These are phyloP conservation scores for Rhodotorula sp. DNA, from an alignment of 1,284 basidiomycete genomes.

Conservation along the genomic window DNA sequence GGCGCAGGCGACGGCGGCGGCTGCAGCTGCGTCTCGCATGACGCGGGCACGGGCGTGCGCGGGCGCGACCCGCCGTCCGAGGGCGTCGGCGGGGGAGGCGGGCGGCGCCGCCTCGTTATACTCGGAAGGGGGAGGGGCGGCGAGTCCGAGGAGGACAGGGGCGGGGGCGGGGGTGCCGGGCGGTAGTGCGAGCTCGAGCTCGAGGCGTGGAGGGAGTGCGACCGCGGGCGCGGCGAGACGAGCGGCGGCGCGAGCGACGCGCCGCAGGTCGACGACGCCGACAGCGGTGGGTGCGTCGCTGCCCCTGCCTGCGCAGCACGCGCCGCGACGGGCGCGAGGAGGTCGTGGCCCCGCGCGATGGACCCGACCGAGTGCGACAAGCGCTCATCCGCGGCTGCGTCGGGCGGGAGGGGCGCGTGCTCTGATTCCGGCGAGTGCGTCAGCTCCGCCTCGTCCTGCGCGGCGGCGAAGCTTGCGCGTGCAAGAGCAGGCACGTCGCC, in stretches of 20 bases:
- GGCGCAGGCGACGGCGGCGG: not conserved
- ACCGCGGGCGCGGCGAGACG: conserved; percentile 21
- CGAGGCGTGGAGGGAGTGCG: conserved; percentile 4
- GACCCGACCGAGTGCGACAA: not conserved
- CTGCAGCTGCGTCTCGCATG: not conserved
- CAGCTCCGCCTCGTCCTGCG: not conserved
- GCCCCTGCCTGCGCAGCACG: not conserved
- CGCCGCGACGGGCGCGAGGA: conserved; percentile 14
- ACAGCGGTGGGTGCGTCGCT: not conserved
- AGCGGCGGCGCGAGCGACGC: not conserved
- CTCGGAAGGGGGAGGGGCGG: not conserved
- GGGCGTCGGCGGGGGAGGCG: not conserved
- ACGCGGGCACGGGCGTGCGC: not conserved
- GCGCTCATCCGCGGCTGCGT: too few species aligned
- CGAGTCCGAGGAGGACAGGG: too few species aligned
- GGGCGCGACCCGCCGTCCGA: not conserved
- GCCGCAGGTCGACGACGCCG: not conserved
- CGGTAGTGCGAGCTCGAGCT: conserved; percentile 5
- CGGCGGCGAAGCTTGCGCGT: not conserved
- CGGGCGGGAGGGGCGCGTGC: not conserved
- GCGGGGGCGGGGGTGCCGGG: not conserved
- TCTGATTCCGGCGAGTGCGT: not conserved
- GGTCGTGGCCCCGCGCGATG: conserved; percentile 2
- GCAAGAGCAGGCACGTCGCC: not conserved
- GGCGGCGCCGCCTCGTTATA: not conserved